Evolutionary conservation across 2,329 filamentous ascomycete genomes (phyloP).

Genomic region (Penicillium sp.): DNA sequence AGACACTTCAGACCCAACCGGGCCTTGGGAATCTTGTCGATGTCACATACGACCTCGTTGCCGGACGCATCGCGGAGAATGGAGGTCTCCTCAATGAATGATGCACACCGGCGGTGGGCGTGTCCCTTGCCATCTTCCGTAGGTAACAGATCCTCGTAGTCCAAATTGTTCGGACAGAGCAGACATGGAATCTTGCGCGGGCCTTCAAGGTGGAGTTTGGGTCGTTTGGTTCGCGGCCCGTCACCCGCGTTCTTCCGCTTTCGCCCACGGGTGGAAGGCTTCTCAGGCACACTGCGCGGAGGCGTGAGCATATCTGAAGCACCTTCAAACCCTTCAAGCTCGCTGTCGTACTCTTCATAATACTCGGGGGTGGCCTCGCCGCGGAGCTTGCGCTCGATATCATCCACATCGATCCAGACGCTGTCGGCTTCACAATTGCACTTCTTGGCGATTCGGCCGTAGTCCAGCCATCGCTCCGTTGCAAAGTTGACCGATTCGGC

Average conservation of each 20-base stretch:
- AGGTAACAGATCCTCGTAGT: slow-evolving; percentile 76
- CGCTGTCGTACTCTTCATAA: slow-evolving; percentile 59
- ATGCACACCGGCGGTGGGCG: slow-evolving; percentile 84
- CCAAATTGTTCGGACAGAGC: slow-evolving; percentile 87
- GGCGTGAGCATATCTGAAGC: slow-evolving; percentile 75
- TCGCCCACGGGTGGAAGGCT: slow-evolving; percentile 60
- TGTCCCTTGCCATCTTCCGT: slow-evolving; percentile 81
- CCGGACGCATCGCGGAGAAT: slow-evolving; percentile 70
- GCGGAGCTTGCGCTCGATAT: slow-evolving; percentile 90
- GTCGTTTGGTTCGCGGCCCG: slow-evolving; percentile 71
- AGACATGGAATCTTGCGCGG: slow-evolving; percentile 79
- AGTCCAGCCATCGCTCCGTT: slow-evolving; percentile 90
- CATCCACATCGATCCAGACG: slow-evolving; percentile 96
- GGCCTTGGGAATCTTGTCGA: slow-evolving; percentile 79
- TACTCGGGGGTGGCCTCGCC: slow-evolving; percentile 70
- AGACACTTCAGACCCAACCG: slow-evolving; percentile 91
- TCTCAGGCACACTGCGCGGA: slow-evolving; percentile 71
- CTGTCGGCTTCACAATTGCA: slow-evolving; percentile 97
- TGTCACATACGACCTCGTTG: slow-evolving; percentile 73
- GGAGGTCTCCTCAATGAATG: slow-evolving; percentile 90
- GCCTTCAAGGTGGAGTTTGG: slow-evolving; percentile 71
- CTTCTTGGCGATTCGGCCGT: slow-evolving; percentile 92
- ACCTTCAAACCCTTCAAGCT: slow-evolving; percentile 64
- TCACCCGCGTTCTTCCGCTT: slow-evolving; percentile 69
- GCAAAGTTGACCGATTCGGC: slow-evolving; percentile 99